Conservation (phyloP, 129 eudicot genomes). For the Artemisia annua region DNA sequence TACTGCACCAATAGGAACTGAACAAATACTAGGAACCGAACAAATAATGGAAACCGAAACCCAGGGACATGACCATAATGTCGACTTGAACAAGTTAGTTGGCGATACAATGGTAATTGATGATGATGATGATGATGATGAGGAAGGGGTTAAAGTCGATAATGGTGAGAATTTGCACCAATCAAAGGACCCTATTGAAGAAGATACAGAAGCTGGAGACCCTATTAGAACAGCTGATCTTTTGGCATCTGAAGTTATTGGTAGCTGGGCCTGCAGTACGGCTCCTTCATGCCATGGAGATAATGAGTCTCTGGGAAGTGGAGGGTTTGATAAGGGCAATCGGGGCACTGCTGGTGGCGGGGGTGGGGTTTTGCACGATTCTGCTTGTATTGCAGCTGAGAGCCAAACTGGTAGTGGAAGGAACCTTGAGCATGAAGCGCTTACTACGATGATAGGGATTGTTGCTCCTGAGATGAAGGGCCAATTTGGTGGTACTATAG, state of each 20-base stretch:
- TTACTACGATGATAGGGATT: slow-evolving; percentile 73
- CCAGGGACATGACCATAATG: slow-evolving; percentile 31
- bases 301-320: slow-evolving; percentile 64
- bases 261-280: slow-evolving; percentile 85
- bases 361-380: slow-evolving; percentile 47
- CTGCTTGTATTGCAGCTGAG: slow-evolving; percentile 62
- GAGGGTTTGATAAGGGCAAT: slow-evolving; percentile 28
- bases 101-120: slow-evolving; percentile 52
- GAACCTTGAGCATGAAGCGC: slow-evolving; percentile 47
- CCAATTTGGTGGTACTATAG: slow-evolving; percentile 48
- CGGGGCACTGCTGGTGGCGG: slow-evolving; percentile 30
- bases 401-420: slow-evolving; percentile 58
- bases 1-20: slow-evolving; percentile 61
- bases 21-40: slow-evolving; percentile 60
- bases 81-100: slow-evolving; percentile 45
- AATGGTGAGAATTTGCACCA: slow-evolving; percentile 30
- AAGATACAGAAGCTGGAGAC: slow-evolving; percentile 66
- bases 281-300: slow-evolving; percentile 85
- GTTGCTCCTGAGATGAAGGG: slow-evolving; percentile 78
- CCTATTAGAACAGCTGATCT: slow-evolving; percentile 73
- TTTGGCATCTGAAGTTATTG: slow-evolving; percentile 86
- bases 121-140: slow-evolving; percentile 40
- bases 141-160: slow-evolving; percentile 41
- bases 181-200: slow-evolving; percentile 41
- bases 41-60: slow-evolving; percentile 58